Evolutionary conservation across 2,329 filamentous ascomycete species (phyloP), one percentile per base, ranked within the genome.

Genomic region (Bipolaris cookei): DNA sequence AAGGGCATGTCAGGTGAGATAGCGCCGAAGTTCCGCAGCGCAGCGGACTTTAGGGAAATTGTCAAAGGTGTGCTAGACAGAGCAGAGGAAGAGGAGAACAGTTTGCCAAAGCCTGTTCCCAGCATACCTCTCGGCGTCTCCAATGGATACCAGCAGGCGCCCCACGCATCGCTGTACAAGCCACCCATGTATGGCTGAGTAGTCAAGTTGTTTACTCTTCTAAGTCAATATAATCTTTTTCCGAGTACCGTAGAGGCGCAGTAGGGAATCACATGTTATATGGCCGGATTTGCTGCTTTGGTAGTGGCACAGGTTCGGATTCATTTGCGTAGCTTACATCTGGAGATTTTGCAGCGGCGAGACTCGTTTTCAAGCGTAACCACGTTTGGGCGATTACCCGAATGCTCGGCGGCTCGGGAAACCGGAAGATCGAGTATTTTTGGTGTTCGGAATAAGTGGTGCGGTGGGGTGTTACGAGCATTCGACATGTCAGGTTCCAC

Each of bases 31-130:
- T 35, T n/a, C 28, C 41, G 39, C 14, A 63, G 64, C 21, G 58
- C 63, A 14, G 54, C 52, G 3, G 62, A 64, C 10, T 71, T 69
- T 39, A 50, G 60, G 28, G 54, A 69, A 6, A 52, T 63, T 3
- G 38, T 71, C 23, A 69, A 65, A 53, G 51, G 46, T 13, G 58
- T 69, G 8, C 16, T 70, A 20, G 63, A 67, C 20, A 53, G 45
- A 30, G 64, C 64, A 16, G 67, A 70, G 30, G 47, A 39, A 30
- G 32, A 59, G 3, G 44, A 30, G 25, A 23, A 5, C 10, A 32
- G 20, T 41, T 6, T 20, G 25, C 25, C 34, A 20, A 38, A 37
- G 35, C 39, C 44, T 4, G 39, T 28, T 11, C 39, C 18, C n/a
- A 16, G 39, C 34, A 3, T 25, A 20, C 37, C 39, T 14, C 20